These are phyloP conservation scores for Sporothrix mexicana DNA, from an alignment of 2,329 filamentous ascomycete species.

Conservation along the genomic window DNA sequence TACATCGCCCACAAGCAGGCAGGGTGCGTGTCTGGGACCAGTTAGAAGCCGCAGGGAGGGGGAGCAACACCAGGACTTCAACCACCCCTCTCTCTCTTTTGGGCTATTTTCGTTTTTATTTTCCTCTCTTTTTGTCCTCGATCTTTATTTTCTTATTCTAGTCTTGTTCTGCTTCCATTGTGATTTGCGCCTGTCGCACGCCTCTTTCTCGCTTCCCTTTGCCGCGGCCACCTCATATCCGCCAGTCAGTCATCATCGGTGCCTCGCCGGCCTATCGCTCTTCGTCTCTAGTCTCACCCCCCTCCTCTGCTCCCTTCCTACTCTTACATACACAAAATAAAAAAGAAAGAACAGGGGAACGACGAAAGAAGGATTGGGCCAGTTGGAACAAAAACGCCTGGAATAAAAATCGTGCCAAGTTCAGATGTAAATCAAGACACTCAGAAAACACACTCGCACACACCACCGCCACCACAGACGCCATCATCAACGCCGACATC, in stretches of 20 bases:
- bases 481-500: constrained; percentile 21
- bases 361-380: constrained; percentile 8
- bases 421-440: constrained; percentile 15
- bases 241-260: background rate
- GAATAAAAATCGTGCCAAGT: background rate
- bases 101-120: background rate
- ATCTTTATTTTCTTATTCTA: background rate
- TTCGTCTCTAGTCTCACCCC: constrained; percentile 23
- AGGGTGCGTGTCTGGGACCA: constrained; percentile 16
- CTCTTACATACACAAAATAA: background rate
- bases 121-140: background rate
- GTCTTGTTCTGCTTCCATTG: background rate
- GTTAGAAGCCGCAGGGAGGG: constrained; percentile 13
- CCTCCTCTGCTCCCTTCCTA: background rate
- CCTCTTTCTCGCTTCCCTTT: constrained; percentile 10
- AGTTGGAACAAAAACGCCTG: background rate
- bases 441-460: background rate
- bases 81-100: constrained; percentile 17
- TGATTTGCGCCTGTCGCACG: background rate
- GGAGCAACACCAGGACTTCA: background rate
- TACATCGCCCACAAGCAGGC: constrained; percentile 23
- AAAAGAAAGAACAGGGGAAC: constrained; percentile 14
- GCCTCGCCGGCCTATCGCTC: constrained; percentile 14
- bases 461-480: constrained; percentile 14
- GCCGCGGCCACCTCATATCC: background rate